phyloP scores from a whole-genome alignment of 371 early-diverging fungal genomes.

The Mucor sp. region DNA sequence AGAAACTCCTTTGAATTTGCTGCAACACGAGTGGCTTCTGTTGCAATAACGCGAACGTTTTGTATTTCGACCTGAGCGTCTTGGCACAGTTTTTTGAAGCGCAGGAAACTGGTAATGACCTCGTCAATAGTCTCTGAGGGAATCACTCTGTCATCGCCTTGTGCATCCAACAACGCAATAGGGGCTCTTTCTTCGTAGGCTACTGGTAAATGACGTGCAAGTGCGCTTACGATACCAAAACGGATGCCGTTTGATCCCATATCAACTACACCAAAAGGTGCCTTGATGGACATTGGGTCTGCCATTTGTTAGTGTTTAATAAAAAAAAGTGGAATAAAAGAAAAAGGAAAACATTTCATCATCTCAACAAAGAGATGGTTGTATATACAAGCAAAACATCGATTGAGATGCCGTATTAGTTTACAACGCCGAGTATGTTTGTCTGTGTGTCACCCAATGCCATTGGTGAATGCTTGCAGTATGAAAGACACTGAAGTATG shows the following conservation, averaged over 20 bases:
- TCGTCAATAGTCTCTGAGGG: slow-evolving; percentile 55
- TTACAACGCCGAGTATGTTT: background rate
- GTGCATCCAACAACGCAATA: slow-evolving; percentile 62
- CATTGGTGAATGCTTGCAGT: background rate
- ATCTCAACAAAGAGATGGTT: background rate
- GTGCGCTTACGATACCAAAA: slow-evolving; percentile 59
- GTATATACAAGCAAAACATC: background rate
- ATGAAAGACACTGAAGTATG: too few species aligned
- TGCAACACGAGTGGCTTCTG: slow-evolving; percentile 66
- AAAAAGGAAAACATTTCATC: background rate
- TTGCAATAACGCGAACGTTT: slow-evolving; percentile 60
- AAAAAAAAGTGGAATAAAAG: background rate
- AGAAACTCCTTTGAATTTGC: slow-evolving; percentile 56
- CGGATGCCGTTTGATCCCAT: slow-evolving; percentile 77
- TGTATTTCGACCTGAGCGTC: slow-evolving; percentile 42
- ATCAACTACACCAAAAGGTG: slow-evolving; percentile 64
- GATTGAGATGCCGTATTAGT: background rate
- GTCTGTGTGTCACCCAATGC: background rate
- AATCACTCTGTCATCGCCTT: slow-evolving; percentile 47
- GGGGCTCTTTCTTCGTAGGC: slow-evolving; percentile 66
- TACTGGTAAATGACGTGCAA: slow-evolving; percentile 64
- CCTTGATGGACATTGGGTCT: slow-evolving; percentile 11
- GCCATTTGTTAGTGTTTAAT: background rate
- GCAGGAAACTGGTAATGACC: slow-evolving; percentile 54
- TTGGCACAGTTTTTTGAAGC: slow-evolving; percentile 56